Percentiles rank a stretch among this genome's conserved stretches.
phyloP scores from a whole-genome alignment of 1,284 basidiomycete genomes.

The Abortiporus biennis region DNA sequence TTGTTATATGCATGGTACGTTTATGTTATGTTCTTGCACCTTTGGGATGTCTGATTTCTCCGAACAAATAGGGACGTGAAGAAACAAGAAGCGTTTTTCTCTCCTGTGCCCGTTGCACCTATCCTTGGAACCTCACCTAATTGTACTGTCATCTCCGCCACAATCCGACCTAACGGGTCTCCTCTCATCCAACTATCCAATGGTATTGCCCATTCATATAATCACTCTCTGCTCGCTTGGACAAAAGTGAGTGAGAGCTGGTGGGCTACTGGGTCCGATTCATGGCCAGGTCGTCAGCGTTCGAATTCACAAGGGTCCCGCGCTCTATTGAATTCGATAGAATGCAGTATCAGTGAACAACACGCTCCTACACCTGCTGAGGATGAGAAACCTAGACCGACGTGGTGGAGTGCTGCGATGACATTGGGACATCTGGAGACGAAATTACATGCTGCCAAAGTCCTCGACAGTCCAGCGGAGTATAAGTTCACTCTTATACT shows the following conservation, averaged over 20 bases:
- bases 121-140: conserved; percentile 53
- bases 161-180: conserved; percentile 71
- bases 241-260: conserved; percentile 70
- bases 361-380: conserved; percentile 17
- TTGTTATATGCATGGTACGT: conserved; percentile 71
- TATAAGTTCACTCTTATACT: conserved; percentile 69
- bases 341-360: conserved; percentile 48
- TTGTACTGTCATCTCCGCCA: conserved; percentile 48
- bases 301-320: conserved; percentile 28
- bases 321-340: conserved; percentile 47
- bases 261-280: conserved; percentile 76
- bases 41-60: conserved; percentile 3
- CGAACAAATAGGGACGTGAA: conserved; percentile 59
- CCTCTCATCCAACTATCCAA: conserved; percentile 74
- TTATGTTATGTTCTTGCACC: not conserved
- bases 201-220: conserved; percentile 74
- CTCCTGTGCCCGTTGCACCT: conserved; percentile 56
- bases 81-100: conserved; percentile 54
- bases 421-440: conserved; percentile 84
- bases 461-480: conserved; percentile 77
- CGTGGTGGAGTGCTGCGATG: conserved; percentile 76
- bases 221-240: conserved; percentile 60
- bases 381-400: conserved; percentile 36
- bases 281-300: conserved; percentile 70
- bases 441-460: conserved; percentile 62